Percentiles rank a stretch among this genome's conserved stretches.
Conservation (phyloP, 208 protist species). For the Trypanosoma cruzi region DNA sequence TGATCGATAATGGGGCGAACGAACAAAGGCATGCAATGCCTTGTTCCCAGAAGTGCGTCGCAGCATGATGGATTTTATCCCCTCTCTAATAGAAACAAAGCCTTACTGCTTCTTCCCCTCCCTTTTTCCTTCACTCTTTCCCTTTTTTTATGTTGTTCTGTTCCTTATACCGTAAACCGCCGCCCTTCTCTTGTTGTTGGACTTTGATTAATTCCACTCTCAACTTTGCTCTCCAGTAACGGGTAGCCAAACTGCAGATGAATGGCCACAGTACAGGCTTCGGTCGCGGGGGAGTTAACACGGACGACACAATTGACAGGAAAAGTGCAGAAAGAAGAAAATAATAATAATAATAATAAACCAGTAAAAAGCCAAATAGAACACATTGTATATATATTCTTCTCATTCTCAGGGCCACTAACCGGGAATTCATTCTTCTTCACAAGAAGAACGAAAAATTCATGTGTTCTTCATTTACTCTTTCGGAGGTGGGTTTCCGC, state of each 20-base stretch:
- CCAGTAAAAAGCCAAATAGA: neutral
- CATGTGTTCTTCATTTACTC: constrained; percentile 28
- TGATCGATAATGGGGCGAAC: constrained; percentile 79
- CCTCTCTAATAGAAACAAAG: neutral
- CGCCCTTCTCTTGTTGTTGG: too few species aligned
- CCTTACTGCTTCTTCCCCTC: neutral
- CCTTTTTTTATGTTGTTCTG: neutral
- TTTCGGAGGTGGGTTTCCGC: constrained; percentile 49
- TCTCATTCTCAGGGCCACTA: neutral
- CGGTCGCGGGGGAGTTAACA: neutral
- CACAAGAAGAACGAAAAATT: constrained; percentile 9
- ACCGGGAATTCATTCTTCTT: neutral
- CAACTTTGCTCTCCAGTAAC: neutral
- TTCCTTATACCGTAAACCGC: too few species aligned
- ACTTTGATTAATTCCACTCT: neutral
- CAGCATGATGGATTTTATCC: constrained; percentile 10
- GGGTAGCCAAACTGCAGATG: neutral
- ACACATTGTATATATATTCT: too few species aligned
- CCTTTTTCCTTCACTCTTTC: neutral
- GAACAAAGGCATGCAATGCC: constrained; percentile 87
- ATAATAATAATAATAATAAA: too few species aligned
- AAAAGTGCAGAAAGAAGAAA: neutral
- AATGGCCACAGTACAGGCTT: constrained; percentile 2
- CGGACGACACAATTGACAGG: too few species aligned
- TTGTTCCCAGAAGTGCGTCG: constrained; percentile 20